Evolutionary conservation across 305 asterid genomes (phyloP).

Genomic region (Solanum hybrid): DNA sequence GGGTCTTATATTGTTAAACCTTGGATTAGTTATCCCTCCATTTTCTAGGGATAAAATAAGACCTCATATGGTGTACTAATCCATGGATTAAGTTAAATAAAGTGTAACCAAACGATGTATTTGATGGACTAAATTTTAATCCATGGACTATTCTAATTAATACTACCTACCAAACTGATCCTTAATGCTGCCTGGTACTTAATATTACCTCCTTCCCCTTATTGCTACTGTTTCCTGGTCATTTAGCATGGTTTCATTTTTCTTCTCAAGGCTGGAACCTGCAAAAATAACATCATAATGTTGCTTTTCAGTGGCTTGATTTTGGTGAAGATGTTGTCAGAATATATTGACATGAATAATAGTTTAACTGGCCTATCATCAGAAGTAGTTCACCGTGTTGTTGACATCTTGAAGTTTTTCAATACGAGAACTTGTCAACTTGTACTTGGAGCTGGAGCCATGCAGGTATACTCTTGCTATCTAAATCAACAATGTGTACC

Average conservation of each 20-base stretch:
- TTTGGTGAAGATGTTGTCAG: constrained; percentile 96
- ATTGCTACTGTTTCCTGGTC: not conserved
- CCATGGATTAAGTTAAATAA: not conserved
- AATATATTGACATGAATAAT: constrained; percentile 76
- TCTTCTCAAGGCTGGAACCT: not conserved
- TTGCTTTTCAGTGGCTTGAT: constrained; percentile 78
- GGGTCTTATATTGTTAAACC: not conserved
- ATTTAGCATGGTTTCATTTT: not conserved
- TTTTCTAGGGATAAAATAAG: not conserved
- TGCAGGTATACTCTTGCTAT: constrained; percentile 52
- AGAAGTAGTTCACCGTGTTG: constrained; percentile 92
- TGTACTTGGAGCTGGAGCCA: constrained; percentile 99
- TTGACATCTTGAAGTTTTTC: constrained; percentile 87
- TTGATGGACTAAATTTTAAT: not conserved
- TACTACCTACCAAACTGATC: not conserved
- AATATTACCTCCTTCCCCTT: not conserved
- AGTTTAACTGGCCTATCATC: constrained; percentile 78
- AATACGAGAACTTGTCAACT: constrained; percentile 96
- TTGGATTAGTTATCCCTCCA: not conserved
- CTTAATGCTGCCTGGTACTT: not conserved
- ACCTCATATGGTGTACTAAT: not conserved
- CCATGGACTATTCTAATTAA: not conserved
- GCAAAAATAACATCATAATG: constrained; percentile 5
- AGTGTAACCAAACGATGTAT: not conserved
- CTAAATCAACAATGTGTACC: not conserved